Base-by-base conservation (phyloP, 331 rosid species). In the Ulmus americana region DNA sequence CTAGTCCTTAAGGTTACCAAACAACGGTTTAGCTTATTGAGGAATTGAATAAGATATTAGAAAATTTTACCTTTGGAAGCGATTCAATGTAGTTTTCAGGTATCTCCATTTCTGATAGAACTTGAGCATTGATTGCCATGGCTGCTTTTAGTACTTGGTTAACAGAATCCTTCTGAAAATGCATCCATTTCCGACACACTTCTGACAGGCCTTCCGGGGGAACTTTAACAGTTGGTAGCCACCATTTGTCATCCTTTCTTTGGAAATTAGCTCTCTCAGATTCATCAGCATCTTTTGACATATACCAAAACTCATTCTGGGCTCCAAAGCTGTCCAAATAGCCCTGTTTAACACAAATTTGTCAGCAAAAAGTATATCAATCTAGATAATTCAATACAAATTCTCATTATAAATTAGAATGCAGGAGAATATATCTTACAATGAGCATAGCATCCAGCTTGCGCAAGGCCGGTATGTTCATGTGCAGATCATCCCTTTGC, bases 61-160 rank as follows among this genome's bases (percentile, higher is more conserved):
- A 14, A 10, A 10, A 0, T 3, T 50, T 15, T 68, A 83, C 97
- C 87, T 90, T 90, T 28, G 95, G 97, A 16, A 90, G 97, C 46
- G 94, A 81, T 39, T 90, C 97, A 8, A 83, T 90, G 80, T 90
- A 90, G 82, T 72, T 90, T 0, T 90, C 97, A 39, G 97, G 97
- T 40, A 90, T 73, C 60, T 61, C 94, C 90, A 90, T 90, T 70
- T 86, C 94, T 38, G 87, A 74, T 7, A 94, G 71, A 1, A 87
- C 81, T 78, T 89, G 95, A 59, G 95, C 88, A 70, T 94, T 94
- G 22, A 94, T 94, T 0, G 97, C 95, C 97, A 89, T 89, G 79
- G 98, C 89, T 72, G 95, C 98, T 78, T 94, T 94, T 7, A 89
- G 84, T 10, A 87, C 90, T 80, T 87, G 97, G 71, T 74, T 83